Percentiles rank a stretch among this genome's conserved stretches.
These are phyloP conservation scores for Hirschioporus abietinus DNA, from an alignment of 768 basidiomycete genomes.

Conservation along the genomic window DNA sequence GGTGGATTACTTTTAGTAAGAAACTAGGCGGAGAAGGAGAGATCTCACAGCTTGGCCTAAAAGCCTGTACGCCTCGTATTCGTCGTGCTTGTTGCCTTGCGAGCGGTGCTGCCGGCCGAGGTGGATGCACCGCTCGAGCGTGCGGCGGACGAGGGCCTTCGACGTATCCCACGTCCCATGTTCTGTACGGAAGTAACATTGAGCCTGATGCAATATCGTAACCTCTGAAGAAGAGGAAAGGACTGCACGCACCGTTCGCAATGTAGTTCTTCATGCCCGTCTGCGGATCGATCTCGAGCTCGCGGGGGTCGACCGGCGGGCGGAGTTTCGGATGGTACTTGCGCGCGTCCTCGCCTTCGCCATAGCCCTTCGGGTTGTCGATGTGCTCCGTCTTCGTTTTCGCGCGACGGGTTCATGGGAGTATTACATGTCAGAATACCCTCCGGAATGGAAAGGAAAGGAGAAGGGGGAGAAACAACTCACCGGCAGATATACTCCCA, in stretches of 20 bases:
- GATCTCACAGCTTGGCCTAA: slow-evolving; percentile 60
- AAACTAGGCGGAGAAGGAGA: slow-evolving; percentile 10
- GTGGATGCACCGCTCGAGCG: slow-evolving; percentile 74
- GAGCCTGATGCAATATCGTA: slow-evolving; percentile 4
- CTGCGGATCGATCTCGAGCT: slow-evolving; percentile 77
- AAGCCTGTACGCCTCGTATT: slow-evolving; percentile 76
- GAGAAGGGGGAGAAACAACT: slow-evolving; percentile 18
- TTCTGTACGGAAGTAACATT: slow-evolving; percentile 32
- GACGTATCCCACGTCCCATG: slow-evolving; percentile 85
- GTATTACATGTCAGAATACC: too few relatives aligned
- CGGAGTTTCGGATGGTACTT: slow-evolving; percentile 72
- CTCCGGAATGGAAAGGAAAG: not conserved
- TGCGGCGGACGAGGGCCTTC: slow-evolving; percentile 67
- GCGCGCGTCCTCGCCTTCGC: slow-evolving; percentile 76
- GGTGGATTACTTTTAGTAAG: not conserved
- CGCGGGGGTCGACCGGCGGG: slow-evolving; percentile 76
- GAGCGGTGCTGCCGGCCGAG: slow-evolving; percentile 61
- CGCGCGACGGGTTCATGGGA: too few relatives aligned
- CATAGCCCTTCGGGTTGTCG: slow-evolving; percentile 90
- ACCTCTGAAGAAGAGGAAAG: slow-evolving; percentile 27
- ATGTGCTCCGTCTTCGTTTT: slow-evolving; percentile 68
- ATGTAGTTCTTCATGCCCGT: slow-evolving; percentile 98
- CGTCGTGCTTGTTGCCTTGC: slow-evolving; percentile 55
- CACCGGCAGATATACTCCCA: slow-evolving; percentile 82
- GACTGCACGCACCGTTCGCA: slow-evolving; percentile 54